Base-by-base conservation (phyloP, 2,329 filamentous ascomycete genomes). In the Neonectria magnoliae region DNA sequence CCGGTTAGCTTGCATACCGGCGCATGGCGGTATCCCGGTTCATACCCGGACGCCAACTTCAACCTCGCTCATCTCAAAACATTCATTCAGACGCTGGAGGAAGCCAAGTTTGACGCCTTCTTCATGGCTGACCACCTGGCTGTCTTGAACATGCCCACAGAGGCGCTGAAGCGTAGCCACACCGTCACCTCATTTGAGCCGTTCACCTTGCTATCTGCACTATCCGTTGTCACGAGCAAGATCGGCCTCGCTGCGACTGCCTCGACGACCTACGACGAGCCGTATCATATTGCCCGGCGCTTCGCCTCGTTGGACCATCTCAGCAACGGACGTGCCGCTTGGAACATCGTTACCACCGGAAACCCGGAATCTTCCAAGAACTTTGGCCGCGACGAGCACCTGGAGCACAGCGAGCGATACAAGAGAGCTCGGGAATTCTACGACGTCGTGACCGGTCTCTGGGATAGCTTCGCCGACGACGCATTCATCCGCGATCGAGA, bases 111-210 rank as follows among this genome's bases (percentile, higher is more conserved):
- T 67, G 84, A 87, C 67, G 84, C 84, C 41, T 86, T 87, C 74
- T 87, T 86, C 77, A 85, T 86, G 83, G 84, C 84, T 0, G 84
- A 86, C 65, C 83, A 86, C 66, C 76, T 86, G 0, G 84, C 83
- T 4, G 84, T 87, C 2, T 70, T 86, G 47, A 87, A 87, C 65
- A 86, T 87, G 85, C 85, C 85, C 0, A 73, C 84, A 1, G 86
- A 88, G 60, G 85, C 86, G 1, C 77, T 88, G 11, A 85, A 85
- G 68, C 83, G 85, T 31, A 87, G 84, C 64, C 86, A 88, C 57
- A 88, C 86, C 0, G 83, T 86, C 1, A 87, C 85, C 0, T 87
- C 85, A 0, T 88, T 87, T 62, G 85, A 88, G 68, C 85, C 84
- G 0, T 86, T 86, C 68, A 86, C 84, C 0, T 72, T 86, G 2